Evolutionary conservation across 352 stramenopile genomes (phyloP).

Genomic region (Phytophthora pseudosyringae): DNA sequence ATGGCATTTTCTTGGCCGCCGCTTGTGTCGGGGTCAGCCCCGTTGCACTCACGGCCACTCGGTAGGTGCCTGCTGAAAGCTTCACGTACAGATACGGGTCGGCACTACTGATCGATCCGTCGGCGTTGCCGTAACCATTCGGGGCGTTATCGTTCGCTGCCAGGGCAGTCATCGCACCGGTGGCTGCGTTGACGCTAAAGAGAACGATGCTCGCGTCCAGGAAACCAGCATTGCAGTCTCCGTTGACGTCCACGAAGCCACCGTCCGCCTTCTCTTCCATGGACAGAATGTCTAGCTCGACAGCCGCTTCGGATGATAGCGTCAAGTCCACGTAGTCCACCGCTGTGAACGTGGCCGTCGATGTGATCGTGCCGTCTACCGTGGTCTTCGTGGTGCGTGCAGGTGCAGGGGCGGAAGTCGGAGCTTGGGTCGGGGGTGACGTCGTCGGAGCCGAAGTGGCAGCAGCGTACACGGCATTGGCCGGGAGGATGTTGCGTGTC

Average conservation of each 20-base stretch:
- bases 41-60: slow-evolving; percentile 62
- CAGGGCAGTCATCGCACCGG: slow-evolving; percentile 22
- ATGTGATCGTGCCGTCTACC: slow-evolving; percentile 72
- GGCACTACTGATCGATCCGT: slow-evolving; percentile 59
- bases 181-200: slow-evolving; percentile 47
- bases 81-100: slow-evolving; percentile 63
- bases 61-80: slow-evolving; percentile 54
- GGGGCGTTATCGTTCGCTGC: slow-evolving; percentile 56
- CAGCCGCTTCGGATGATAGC: slow-evolving; percentile 39
- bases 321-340: slow-evolving; percentile 77
- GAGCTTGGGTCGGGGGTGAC: slow-evolving; percentile 19
- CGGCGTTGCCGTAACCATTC: slow-evolving; percentile 42
- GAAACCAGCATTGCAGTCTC: slow-evolving; percentile 72
- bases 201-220: slow-evolving; percentile 71
- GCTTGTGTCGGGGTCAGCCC: slow-evolving; percentile 55
- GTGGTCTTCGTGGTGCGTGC: slow-evolving; percentile 30
- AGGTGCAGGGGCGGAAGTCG: slow-evolving; percentile 10
- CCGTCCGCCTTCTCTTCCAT: slow-evolving; percentile 52
- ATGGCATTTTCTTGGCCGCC: slow-evolving; percentile 45
- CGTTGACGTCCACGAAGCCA: slow-evolving; percentile 64
- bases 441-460: slow-evolving; percentile 28
- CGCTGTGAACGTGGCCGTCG: slow-evolving; percentile 53
- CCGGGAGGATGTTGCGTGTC: slow-evolving; percentile 46
- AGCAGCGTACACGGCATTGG: slow-evolving; percentile 40
- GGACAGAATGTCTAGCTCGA: slow-evolving; percentile 73